Percentiles rank a stretch among this genome's conserved stretches.
These are phyloP conservation scores for Thalia dealbata DNA, from an alignment of 176 grass and related monocot genomes.

Conservation along the genomic window DNA sequence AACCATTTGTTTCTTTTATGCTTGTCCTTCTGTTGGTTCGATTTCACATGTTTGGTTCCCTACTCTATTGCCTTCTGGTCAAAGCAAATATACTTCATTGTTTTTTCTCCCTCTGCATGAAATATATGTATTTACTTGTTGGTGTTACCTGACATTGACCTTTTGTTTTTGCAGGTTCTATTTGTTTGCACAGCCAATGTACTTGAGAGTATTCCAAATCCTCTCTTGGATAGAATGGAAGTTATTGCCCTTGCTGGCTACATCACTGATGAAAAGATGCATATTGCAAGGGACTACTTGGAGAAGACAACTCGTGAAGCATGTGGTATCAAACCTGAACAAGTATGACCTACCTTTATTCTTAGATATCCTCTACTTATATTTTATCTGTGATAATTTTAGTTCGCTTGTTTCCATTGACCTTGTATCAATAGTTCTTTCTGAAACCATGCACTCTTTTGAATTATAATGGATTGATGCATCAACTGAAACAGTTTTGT, in stretches of 20 bases:
- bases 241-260: slow-evolving; percentile 94
- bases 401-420: background rate
- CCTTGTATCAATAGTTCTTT: background rate
- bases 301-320: slow-evolving; percentile 78
- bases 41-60: background rate
- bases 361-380: background rate
- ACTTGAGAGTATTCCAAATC: slow-evolving; percentile 90
- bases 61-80: too few relatives aligned
- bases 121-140: background rate
- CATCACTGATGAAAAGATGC: slow-evolving; percentile 98
- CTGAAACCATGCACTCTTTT: background rate
- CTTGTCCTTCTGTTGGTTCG: background rate
- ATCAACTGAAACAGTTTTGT: background rate
- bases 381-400: background rate
- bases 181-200: slow-evolving; percentile 99
- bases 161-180: slow-evolving; percentile 43
- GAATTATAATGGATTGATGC: background rate
- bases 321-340: slow-evolving; percentile 85
- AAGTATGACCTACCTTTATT: slow-evolving; percentile 29
- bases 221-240: slow-evolving; percentile 97
- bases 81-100: too few relatives aligned
- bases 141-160: background rate
- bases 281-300: slow-evolving; percentile 90
- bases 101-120: background rate
- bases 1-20: background rate